Evolutionary conservation across 257 asterid species (phyloP).

Genomic region (Solanum pinnatisectum): DNA sequence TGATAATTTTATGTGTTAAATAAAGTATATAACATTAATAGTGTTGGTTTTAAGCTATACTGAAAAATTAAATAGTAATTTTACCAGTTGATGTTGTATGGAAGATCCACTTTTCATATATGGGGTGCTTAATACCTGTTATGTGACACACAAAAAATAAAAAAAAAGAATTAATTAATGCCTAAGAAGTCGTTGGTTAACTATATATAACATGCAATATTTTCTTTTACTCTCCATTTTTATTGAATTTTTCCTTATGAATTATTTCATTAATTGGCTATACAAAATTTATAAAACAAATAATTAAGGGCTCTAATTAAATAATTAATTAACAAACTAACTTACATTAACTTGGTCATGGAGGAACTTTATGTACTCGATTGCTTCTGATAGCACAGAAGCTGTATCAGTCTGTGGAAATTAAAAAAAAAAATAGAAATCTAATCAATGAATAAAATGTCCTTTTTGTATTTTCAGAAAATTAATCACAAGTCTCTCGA

Average conservation of each 20-base stretch:
- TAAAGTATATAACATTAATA: no score
- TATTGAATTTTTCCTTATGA: not conserved
- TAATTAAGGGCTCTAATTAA: not conserved
- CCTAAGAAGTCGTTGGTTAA: not conserved
- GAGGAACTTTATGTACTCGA: constrained; percentile 75
- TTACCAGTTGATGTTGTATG: constrained; percentile 53
- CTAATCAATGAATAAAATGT: not conserved
- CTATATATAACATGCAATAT: not conserved
- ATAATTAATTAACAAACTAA: constrained; percentile 14
- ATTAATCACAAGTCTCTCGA: not conserved
- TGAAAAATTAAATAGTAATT: not conserved
- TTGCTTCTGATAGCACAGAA: constrained; percentile 87
- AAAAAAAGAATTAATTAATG: not conserved
- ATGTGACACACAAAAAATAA: not conserved
- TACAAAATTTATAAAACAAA: not conserved
- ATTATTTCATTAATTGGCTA: not conserved
- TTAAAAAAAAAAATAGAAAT: not conserved
- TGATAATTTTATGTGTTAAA: not conserved
- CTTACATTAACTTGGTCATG: constrained; percentile 88
- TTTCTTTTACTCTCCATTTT: not conserved
- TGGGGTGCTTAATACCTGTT: constrained; percentile 62
- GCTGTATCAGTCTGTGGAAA: constrained; percentile 84
- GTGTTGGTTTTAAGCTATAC: not conserved
- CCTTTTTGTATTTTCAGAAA: not conserved
- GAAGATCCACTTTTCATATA: constrained; percentile 85